These are phyloP conservation scores for Leishmania guyanensis DNA, from an alignment of 208 protist genomes.

Conservation along the genomic window DNA sequence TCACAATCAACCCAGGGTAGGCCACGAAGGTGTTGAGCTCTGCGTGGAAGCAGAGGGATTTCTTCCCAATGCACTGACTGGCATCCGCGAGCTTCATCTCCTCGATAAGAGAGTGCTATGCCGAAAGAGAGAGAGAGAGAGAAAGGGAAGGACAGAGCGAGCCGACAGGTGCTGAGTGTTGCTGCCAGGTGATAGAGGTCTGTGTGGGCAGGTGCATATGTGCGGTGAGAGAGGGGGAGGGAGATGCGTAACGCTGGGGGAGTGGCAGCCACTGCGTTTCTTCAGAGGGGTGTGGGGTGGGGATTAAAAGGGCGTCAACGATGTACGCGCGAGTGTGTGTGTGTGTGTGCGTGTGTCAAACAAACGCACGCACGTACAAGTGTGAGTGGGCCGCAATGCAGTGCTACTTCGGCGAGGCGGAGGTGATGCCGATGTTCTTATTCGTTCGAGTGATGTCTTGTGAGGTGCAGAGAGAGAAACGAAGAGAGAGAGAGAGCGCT, in stretches of 20 bases:
- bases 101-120: neutral
- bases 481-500: neutral
- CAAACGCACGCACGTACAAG: neutral
- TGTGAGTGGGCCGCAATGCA: neutral
- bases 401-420: neutral
- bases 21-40: conserved; percentile 61
- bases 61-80: conserved; percentile 37
- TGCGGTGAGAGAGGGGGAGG: neutral
- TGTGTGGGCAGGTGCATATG: neutral
- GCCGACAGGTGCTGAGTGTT: neutral
- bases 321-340: neutral
- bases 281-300: neutral
- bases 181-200: neutral
- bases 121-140: neutral
- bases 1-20: conserved; percentile 53
- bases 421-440: neutral
- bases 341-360: neutral
- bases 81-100: conserved; percentile 19
- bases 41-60: conserved; percentile 77
- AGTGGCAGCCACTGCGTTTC: neutral
- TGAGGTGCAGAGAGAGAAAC: neutral
- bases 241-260: neutral
- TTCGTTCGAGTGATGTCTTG: neutral
- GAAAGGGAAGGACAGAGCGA: neutral
- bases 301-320: neutral